Base-by-base conservation (phyloP, 2,329 filamentous ascomycete genomes). In the Rachicladosporium sp. region DNA sequence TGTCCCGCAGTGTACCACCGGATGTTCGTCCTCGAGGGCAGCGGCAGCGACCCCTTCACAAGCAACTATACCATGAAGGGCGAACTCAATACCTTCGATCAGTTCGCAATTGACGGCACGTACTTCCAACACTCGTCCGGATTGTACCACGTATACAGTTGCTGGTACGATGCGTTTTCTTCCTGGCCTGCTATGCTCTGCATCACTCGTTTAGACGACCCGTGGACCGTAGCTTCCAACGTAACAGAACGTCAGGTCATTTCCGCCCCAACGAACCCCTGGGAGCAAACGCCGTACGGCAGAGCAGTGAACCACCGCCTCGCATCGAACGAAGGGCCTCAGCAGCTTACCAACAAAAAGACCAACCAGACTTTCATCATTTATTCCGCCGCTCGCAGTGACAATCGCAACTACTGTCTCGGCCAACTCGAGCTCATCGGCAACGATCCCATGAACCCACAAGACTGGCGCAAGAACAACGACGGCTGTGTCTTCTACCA, bases 101-200 rank as follows among this genome's bases (percentile, higher is more conserved):
- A 72, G 43, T 72, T 72, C 46, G 67, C 68, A 13, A 71, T 72
- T 43, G 68, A 72, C 40, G 69, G 68, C 1, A 72, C 68, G 1
- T 72, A 71, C 51, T 70, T 71, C 49, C 56, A 61, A 41, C 63
- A 71, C 49, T 47, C 46, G 2, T 53, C 56, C 4, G 56, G 57
- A 1, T 51, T 64, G 1, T 64, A 64, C 45, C 62, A 65, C 43
- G 52, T 65, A 46, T 65, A 65, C 44, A 58, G 53, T 12, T 65
- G 62, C 48, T 64, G 62, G 56, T 59, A 62, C 43, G 56, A 53
- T n/a, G 52, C 60, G 11, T 69, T 68, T 48, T 61, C 62, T 30
- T 63, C 58, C 35, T 72, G 68, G 68, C 69, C 69, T 8, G 63
- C 67, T 3, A 71, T 70, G 42, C 60, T 71, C 4, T 72, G 68